Evolutionary conservation across 805 yeast genomes (phyloP), one percentile per base, ranked within the genome.

Genomic region (Monosporozyma siamensis): DNA sequence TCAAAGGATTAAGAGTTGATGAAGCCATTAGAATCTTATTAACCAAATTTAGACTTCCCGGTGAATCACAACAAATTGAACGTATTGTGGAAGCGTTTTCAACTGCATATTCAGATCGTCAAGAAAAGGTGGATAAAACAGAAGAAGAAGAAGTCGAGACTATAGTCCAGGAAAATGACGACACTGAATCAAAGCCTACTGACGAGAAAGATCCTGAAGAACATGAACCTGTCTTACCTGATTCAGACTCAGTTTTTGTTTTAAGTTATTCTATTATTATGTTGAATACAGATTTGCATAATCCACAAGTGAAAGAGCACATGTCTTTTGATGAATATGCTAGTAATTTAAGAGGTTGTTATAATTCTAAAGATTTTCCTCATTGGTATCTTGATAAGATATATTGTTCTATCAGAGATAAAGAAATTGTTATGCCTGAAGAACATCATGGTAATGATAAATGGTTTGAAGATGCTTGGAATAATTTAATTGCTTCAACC

Each of bases 1-100:
- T 89, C 58, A 67, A 70, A 29, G 82, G 76, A 15, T 67, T 83
- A 51, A 71, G 98, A 55, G 90, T 94, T 2, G 99, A 92, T 61
- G 97, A 90, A 62, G 96, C 96, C 0, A 68, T 92, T 41, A 74
- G 99, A 54, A 71, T 84, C 43, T 62, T 92, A 46, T 69, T 94
- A 50, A 82, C 84, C 44, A 75, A 83, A 17, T 90, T 92, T 58
- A 75, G 98, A 60, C 70, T 92, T 39, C 97, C 97, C 1, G 99
- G 99, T 46, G 99, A 92, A 64, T 83, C 97, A 0, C 97, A 88
- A 56, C 96, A 87, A 61, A 92, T 92, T 58, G 98, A 92, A 61
- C 74, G 96, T 54, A 77, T 90, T 12, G 82, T 92, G 23, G 97
- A 90, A 54, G 69, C 77, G 5, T 92, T 92, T 63, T 88, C 95